Evolutionary conservation across 495 filamentous ascomycete genomes (phyloP), one percentile per base, ranked within the genome.

Genomic region (Oidiodendron maius): DNA sequence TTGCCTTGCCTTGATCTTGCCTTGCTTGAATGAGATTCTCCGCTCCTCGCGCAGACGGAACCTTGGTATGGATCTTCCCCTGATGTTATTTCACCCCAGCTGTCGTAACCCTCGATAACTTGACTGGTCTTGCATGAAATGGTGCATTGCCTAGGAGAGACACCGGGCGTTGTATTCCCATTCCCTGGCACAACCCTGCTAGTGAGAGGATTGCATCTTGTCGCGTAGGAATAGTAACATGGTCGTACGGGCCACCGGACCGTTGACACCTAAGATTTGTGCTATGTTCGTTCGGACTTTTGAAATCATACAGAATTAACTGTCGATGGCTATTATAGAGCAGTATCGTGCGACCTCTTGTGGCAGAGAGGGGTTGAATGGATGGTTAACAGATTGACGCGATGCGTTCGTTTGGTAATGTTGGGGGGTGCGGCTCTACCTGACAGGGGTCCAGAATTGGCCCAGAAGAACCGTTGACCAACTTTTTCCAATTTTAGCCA

Each of bases 71-170:
- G 25, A 52, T 40, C 50, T 24, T 47, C 37, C 36, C 42, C 44
- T 47, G 38, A 38, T 52, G 36, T 52, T 34, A 52, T 52, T 52
- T 47, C 50, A 34, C 20, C 46, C 53, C 28, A 51, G 53, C 53
- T 50, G 30, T 55, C 40, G 52, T 45, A 46, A 41, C 40, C 46
- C 34, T 50, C 46, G 46, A 49, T 55, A 55, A 26, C 40, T 46
- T 55, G 40, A 40, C 25, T 17, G 24, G 52, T 40, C 52, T 55
- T 39, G 46, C 35, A 55, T 55, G 46, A 55, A n/a, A 55, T 26
- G 40, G 25, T 50, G 50, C 46, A 40, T 46, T 52, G 36, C 50
- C 25, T 20, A 52, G 43, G 50, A 25, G 36, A 41, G 15, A 26
- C 26, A 55, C 44, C 44, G 18, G 44, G 38, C 30, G 44, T 46